Evolutionary conservation across 2,329 filamentous ascomycete species (phyloP).

Genomic region (Colletotrichum lupini): DNA sequence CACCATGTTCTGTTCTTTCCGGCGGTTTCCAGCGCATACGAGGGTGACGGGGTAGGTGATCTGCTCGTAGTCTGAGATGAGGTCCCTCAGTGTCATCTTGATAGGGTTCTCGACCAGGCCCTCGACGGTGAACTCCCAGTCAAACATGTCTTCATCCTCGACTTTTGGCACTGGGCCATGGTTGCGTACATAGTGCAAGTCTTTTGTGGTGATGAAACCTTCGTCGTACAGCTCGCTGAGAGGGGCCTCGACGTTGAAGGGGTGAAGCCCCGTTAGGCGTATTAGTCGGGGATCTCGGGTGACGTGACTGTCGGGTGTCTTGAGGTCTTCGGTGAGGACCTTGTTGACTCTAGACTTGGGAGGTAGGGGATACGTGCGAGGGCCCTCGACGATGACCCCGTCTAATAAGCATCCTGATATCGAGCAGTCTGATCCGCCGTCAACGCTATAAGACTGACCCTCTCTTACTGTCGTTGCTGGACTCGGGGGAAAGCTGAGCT

Average conservation of each 20-base stretch:
- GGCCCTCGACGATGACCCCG: constrained; percentile 32
- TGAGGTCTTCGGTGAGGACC: constrained; percentile 79
- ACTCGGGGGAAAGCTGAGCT: constrained; percentile 48
- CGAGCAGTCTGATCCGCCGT: constrained; percentile 35
- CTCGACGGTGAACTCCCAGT: constrained; percentile 87
- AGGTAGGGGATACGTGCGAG: constrained; percentile 71
- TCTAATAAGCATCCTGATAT: constrained; percentile 26
- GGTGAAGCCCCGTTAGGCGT: constrained; percentile 86
- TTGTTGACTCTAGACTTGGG: constrained; percentile 70
- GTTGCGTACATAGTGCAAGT: constrained; percentile 92
- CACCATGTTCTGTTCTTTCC: constrained; percentile 93
- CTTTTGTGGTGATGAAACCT: constrained; percentile 87
- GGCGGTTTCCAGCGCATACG: constrained; percentile 90
- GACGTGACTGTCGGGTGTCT: constrained; percentile 87
- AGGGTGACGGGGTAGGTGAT: constrained; percentile 88
- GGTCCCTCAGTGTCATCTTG: constrained; percentile 75
- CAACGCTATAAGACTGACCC: constrained; percentile 49
- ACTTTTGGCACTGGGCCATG: constrained; percentile 86
- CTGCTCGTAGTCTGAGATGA: constrained; percentile 81
- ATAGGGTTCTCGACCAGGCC: constrained; percentile 85
- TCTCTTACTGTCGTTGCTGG: constrained; percentile 52
- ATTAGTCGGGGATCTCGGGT: constrained; percentile 84
- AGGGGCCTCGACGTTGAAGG: constrained; percentile 91
- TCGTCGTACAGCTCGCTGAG: constrained; percentile 80
- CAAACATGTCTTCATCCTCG: constrained; percentile 74